Base-by-base conservation (phyloP, 2,329 filamentous ascomycete species). In the Claviceps purpurea region DNA sequence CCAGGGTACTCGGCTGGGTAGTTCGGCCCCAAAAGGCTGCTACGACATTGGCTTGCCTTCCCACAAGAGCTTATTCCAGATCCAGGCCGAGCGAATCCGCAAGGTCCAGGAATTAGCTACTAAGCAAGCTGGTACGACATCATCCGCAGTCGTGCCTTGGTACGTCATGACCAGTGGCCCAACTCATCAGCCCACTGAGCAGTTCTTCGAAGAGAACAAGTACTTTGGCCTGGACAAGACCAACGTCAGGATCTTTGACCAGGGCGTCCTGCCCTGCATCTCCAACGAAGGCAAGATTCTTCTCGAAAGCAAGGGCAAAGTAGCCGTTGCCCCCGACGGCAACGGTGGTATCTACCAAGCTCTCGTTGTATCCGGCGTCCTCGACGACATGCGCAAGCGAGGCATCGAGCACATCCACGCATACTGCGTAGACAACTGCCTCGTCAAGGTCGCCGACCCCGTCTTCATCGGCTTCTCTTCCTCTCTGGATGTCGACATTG, bases 121-220 rank as follows among this genome's bases (percentile, higher is more conserved):
- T 60, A 82, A 85, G 68, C 81, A 84, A 65, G 74, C 79, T 51
- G 78, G 78, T 53, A 58, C 58, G 16, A 58, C 71, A 55, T 73
- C 73, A 48, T 73, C 73, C 48, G 81, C 81, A 44, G 75, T 85
- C 37, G 83, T 97, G 43, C 93, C 93, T 13, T 98, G 93, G 93
- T 98, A 98, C 72, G 89, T 98, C 69, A 98, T 98, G 93, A 98
- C 93, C 62, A 95, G 89, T 63, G 93, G 93, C 4, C 93, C 93
- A 46, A 98, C 93, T 7, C 81, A 90, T 59, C 82, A 81, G 56
- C 88, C 90, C 42, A 98, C 93, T n/a, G 87, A 95, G 74, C 76
- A 85, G 56, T 98, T 93, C 75, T 97, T 98, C 70, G 73, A 86
- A 66, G 77, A 95, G 69, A 78, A 97, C 74, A 79, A 81, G 53